phyloP scores from a whole-genome alignment of 768 basidiomycete genomes.

The Kwoniella europaea region DNA sequence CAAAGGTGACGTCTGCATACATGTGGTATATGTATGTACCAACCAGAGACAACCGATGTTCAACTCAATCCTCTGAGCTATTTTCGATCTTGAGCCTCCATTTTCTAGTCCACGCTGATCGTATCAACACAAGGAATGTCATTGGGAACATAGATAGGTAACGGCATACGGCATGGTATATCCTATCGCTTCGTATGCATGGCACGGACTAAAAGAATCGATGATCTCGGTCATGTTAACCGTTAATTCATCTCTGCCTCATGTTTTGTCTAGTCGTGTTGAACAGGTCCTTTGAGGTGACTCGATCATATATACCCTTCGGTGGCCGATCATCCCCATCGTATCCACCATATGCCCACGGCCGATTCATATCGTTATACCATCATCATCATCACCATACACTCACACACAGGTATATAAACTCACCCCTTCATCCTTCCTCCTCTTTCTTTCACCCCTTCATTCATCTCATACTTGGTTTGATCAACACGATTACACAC shows the following conservation, averaged over 20 bases:
- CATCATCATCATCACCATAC: not conserved
- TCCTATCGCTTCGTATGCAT: constrained; percentile 6
- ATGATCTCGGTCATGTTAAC: not conserved
- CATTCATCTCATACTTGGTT: not conserved
- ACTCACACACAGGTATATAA: not conserved
- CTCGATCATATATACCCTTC: not conserved
- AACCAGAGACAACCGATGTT: constrained; percentile 7
- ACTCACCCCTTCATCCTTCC: not conserved
- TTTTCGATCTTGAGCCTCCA: constrained; percentile 13
- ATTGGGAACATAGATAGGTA: not conserved
- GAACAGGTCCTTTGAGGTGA: not conserved
- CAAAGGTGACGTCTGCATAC: not conserved
- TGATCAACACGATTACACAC: not conserved
- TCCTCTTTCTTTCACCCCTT: not conserved
- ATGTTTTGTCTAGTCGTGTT: not conserved
- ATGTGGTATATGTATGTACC: not conserved
- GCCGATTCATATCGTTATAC: not conserved
- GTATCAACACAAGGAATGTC: not conserved
- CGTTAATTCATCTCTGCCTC: not conserved
- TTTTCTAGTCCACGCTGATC: constrained; percentile 10
- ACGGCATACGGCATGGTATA: constrained; percentile 6
- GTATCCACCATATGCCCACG: not conserved
- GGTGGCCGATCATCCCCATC: not conserved
- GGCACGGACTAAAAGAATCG: not conserved
- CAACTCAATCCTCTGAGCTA: not conserved